Evolutionary conservation across 176 grass and related monocot species (phyloP), one percentile per base, ranked within the genome.

Genomic region (Ampelocalamus luodianensis): DNA sequence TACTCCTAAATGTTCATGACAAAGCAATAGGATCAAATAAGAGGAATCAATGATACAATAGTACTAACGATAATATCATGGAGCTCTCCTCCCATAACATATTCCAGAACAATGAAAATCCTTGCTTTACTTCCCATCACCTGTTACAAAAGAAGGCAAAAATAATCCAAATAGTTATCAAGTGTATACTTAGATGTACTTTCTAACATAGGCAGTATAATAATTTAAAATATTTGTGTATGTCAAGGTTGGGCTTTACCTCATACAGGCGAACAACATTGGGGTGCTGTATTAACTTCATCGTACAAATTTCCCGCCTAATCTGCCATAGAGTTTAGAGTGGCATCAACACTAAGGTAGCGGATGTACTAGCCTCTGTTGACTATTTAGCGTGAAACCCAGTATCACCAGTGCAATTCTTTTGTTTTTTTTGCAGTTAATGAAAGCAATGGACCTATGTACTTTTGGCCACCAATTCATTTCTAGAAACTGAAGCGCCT

Each of bases 121-220:
- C 84, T 94, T 78, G 92, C 79, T 91, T 94, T 97, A 80, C 92
- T 97, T 76, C 95, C 95, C 92, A 97, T 97, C 44, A 97, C 92
- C 95, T 97, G 85, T 79, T 44, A 88, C 37, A 72, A 18, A 18
- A 71, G 53, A 51, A 65, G 66, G 42, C 15, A 16, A 61, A 81
- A 29, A 40, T 54, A 51, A 77, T 66, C 23, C 14, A 59, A 72
- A 66, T 8, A 1, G 75, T 73, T 32, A 53, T 23, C 8, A 36
- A 54, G 34, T 83, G 44, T 14, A 54, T 17, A 13, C 5, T 6
- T 13, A 58, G 10, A 73, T 55, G 24, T 74, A 49, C 26, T 72
- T 80, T 73, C 32, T 22, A 79, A 44, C 11, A 2, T 22, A 48
- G 18, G 54, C 2, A 64, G 65, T 6, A 39, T 34, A 34, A 34